These are phyloP conservation scores for Didymellaceae sp. DNA, from an alignment of 2,329 filamentous ascomycete species.

Conservation along the genomic window DNA sequence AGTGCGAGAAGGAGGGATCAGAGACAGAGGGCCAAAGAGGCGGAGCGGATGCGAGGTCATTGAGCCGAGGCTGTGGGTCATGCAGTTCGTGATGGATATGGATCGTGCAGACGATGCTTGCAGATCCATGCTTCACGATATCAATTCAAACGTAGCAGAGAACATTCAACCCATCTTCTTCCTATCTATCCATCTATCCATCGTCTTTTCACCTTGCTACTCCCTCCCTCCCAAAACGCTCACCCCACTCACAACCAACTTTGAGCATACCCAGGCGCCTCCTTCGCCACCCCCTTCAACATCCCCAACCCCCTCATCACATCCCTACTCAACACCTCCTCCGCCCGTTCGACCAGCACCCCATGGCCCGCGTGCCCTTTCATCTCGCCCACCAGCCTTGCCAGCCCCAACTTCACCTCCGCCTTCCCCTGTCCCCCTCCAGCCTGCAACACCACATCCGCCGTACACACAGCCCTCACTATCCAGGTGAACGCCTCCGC, in stretches of 20 bases:
- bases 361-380: not conserved
- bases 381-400: not conserved
- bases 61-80: no score
- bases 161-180: no score
- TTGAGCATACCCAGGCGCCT: conserved; percentile 12
- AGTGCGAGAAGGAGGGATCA: no score
- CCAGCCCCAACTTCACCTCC: conserved; percentile 4
- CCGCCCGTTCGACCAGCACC: not conserved
- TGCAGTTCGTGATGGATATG: no score
- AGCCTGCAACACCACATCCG: conserved; percentile 49
- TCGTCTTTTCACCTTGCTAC: no score
- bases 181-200: not conserved
- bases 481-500: conserved; percentile 70
- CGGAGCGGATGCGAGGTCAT: no score
- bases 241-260: not conserved
- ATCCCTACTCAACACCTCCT: conserved; percentile 3
- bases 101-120: no score
- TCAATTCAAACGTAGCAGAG: no score
- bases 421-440: conserved; percentile 16
- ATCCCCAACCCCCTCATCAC: conserved; percentile 4
- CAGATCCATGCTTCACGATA: no score
- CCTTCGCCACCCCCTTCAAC: conserved; percentile 3
- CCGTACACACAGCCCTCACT: conserved; percentile 52
- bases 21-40: no score
- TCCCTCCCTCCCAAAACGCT: not conserved